Base-by-base conservation (phyloP, 2,329 filamentous ascomycete genomes). In the Diaporthe humulicola region DNA sequence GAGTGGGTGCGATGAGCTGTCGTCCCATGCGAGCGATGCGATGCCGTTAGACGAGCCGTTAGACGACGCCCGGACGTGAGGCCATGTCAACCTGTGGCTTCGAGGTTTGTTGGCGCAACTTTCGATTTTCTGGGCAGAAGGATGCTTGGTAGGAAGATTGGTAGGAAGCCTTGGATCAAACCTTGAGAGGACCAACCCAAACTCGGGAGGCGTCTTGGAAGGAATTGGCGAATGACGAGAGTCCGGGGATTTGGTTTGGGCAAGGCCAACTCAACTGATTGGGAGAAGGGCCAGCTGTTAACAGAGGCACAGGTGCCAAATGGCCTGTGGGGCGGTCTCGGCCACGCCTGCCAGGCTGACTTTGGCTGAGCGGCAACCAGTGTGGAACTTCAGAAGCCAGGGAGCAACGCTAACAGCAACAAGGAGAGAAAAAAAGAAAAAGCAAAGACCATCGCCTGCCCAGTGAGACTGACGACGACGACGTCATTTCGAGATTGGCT, bases 201-300 rank as follows among this genome's bases (percentile, higher is more conserved):
- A 5, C 19, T 61, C 17, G 38, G 38, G 33, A 22, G 58, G 14
- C 36, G 36, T 42, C 36, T 42, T 50, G 50, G 58, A n/a, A 74
- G 48, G 73, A 73, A 75, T 73, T 75, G 61, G 61, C 73, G 54
- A 75, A 75, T 73, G 54, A 66, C 58, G n/a, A 42, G 61, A 70
- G 33, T 54, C 71, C 19, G 71, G 61, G 61, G 71, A 28, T 57
- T 14, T n/a, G n/a, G n/a, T n/a, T 56, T 61, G 45, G 36, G 33
- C 36, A 54, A n/a, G 33, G 25, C 25, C 17, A 12, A 30, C 38
- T 58, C 28, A 33, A 36, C 38, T 57, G 45, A 64, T 57, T 71
- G 54, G 57, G 25, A 30, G 67, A 19, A 36, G n/a, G 45, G 52
- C 42, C 42, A 60, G 38, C 52, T 73, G 71, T 75, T 73, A 74